Evolutionary conservation across 305 asterid genomes (phyloP).

Genomic region (Fraxinus velutina): DNA sequence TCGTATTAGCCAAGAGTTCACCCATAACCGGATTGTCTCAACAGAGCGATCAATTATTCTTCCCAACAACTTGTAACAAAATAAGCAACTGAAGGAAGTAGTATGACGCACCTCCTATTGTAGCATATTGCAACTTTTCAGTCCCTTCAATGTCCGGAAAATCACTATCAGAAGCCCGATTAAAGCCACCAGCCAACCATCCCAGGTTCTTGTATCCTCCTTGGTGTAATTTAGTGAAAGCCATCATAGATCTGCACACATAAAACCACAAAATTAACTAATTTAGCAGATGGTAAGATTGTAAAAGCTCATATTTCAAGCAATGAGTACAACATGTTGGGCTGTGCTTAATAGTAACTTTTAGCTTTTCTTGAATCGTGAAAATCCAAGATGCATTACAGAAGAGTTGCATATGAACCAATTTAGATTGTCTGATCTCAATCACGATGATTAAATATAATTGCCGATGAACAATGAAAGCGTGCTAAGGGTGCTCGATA

Average conservation of each 20-base stretch:
- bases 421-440: neutral
- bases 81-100: constrained; percentile 68
- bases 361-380: neutral
- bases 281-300: neutral
- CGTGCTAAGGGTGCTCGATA: neutral
- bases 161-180: constrained; percentile 48
- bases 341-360: neutral
- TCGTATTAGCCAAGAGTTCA: neutral
- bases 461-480: neutral
- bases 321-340: neutral
- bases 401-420: neutral
- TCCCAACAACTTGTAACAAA: constrained; percentile 57
- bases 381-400: neutral
- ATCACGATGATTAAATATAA: neutral
- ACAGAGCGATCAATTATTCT: constrained; percentile 29
- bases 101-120: constrained; percentile 80
- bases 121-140: constrained; percentile 80
- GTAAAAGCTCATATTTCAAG: neutral
- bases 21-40: neutral
- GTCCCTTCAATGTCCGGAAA: constrained; percentile 65
- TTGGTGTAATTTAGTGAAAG: constrained; percentile 47
- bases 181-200: constrained; percentile 86
- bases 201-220: constrained; percentile 79
- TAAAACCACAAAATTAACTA: neutral
- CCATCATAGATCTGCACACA: constrained; percentile 63